Evolutionary conservation across 2,329 filamentous ascomycete genomes (phyloP).

Genomic region (Thyridium curvatum): DNA sequence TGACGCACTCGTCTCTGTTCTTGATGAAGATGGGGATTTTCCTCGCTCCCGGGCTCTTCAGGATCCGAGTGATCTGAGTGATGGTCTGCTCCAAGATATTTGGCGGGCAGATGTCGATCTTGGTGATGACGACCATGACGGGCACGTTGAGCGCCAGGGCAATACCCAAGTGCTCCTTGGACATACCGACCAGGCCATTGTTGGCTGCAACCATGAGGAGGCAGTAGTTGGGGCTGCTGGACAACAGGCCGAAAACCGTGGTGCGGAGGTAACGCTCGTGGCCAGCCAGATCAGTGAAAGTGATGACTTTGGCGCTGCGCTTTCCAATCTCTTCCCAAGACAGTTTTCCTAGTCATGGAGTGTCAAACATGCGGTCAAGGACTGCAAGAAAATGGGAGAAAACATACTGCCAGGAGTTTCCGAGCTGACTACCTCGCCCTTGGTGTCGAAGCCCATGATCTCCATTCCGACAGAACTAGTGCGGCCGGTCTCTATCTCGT

Average conservation of each 20-base stretch:
- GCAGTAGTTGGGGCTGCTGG: constrained; percentile 95
- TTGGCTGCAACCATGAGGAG: constrained; percentile 98
- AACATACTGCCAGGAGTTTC: constrained; percentile 72
- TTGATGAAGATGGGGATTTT: constrained; percentile 98
- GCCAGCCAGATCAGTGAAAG: constrained; percentile 90
- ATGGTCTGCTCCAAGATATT: constrained; percentile 93
- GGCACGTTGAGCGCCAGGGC: constrained; percentile 92
- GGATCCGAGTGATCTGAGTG: constrained; percentile 81
- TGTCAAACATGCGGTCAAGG: constrained; percentile 8
- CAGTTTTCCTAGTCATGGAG: constrained; percentile 43
- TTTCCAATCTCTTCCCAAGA: constrained; percentile 98
- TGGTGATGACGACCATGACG: constrained; percentile 96
- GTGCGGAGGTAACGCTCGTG: constrained; percentile 94
- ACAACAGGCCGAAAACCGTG: constrained; percentile 91
- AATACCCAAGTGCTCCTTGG: constrained; percentile 94
- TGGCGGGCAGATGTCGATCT: constrained; percentile 95
- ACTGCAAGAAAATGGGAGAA: too few species aligned
- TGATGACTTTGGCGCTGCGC: constrained; percentile 91
- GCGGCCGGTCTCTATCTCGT: constrained; percentile 91
- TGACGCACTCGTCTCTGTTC: constrained; percentile 83
- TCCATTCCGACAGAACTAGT: constrained; percentile 98
- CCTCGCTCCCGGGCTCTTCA: constrained; percentile 86
- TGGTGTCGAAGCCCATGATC: constrained; percentile 93
- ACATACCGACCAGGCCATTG: constrained; percentile 96
- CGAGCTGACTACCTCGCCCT: constrained; percentile 75